Evolutionary conservation across 2,329 filamentous ascomycete species (phyloP).

Genomic region (Chalaropsis thielavioides): DNA sequence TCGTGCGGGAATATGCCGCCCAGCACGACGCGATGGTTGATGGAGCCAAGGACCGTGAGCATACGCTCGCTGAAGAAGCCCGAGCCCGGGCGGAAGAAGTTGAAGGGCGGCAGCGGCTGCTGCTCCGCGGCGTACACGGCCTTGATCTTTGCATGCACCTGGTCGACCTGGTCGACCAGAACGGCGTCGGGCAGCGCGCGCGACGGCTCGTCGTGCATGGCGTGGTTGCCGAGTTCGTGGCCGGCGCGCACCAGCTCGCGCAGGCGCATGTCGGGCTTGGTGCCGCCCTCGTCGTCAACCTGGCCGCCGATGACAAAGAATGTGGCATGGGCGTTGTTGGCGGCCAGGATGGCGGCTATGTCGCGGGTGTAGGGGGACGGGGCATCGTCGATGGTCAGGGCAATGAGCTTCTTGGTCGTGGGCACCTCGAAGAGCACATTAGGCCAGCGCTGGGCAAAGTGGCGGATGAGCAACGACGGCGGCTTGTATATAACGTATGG

Average conservation of each 20-base stretch:
- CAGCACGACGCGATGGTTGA: slow-evolving; percentile 61
- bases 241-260: slow-evolving; percentile 43
- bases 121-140: slow-evolving; percentile 38
- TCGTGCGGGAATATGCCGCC: slow-evolving; percentile 84
- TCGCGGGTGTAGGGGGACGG: slow-evolving; percentile 57
- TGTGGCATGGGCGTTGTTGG: slow-evolving; percentile 57
- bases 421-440: slow-evolving; percentile 62
- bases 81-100: slow-evolving; percentile 70
- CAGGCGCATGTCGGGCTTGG: slow-evolving; percentile 34
- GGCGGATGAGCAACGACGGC: slow-evolving; percentile 52
- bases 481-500: slow-evolving; percentile 71
- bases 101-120: slow-evolving; percentile 33
- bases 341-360: slow-evolving; percentile 53
- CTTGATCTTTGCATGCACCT: slow-evolving; percentile 48
- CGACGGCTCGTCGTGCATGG: slow-evolving; percentile 73
- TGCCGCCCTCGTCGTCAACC: slow-evolving; percentile 35
- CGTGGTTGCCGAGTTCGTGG: slow-evolving; percentile 73
- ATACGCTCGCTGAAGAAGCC: slow-evolving; percentile 68
- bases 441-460: slow-evolving; percentile 57
- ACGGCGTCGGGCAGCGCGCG: slow-evolving; percentile 42
- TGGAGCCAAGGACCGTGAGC: slow-evolving; percentile 40
- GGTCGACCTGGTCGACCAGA: slow-evolving; percentile 47
- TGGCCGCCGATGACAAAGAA: slow-evolving; percentile 83
- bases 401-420: slow-evolving; percentile 49
- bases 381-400: slow-evolving; percentile 76